Base-by-base conservation (phyloP, 106 monocot genomes). In the Allium sativum region DNA sequence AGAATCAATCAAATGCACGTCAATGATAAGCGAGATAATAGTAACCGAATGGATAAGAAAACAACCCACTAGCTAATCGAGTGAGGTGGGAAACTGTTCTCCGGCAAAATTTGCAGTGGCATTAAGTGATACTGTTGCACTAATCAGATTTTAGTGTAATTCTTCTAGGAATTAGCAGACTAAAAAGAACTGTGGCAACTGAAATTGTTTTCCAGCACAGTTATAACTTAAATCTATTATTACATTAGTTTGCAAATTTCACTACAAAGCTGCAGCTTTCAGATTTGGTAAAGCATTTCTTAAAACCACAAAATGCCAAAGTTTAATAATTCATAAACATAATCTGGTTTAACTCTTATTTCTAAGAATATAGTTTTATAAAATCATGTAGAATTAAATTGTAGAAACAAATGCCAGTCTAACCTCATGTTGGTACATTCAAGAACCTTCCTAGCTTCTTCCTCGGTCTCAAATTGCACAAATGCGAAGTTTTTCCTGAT, bases 401-500 rank as follows among this genome's bases (percentile, higher is more conserved):
- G 48, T 11, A 50, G 48, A 50, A 50, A 50, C 11, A 0, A 3
- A 12, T 50, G 15, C 15, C 13, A 50, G 48, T 2, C 48, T 17
- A 18, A 91, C 96, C 96, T 91, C 83, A 78, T 66, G 61, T 98
- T 98, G 5, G 96, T 98, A 50, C 84, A 82, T 53, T 98, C 88
- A 65, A 98, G 72, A 48, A 91, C 96, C 74, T 82, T 98, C 15
- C 82, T 92, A 12, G 96, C 96, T 76, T 98, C 96, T 45, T 90
- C 90, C 44, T 77, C 84, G 22, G 65, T 65, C 52, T 96, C 96
- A 72, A 73, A 98, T 40, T 91, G 96, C 44, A 98, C 73, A 62
- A 98, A 98, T 10, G 91, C 96, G 68, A 98, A 98, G 61, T 91
- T 98, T 65, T 82, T 81, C 73, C 91, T 81, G 48, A 98, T 96